Percentiles rank a stretch among this genome's conserved stretches.
Evolutionary conservation across 2,329 filamentous ascomycete species (phyloP).

Genomic region (Sclerotiophoma versabilis): DNA sequence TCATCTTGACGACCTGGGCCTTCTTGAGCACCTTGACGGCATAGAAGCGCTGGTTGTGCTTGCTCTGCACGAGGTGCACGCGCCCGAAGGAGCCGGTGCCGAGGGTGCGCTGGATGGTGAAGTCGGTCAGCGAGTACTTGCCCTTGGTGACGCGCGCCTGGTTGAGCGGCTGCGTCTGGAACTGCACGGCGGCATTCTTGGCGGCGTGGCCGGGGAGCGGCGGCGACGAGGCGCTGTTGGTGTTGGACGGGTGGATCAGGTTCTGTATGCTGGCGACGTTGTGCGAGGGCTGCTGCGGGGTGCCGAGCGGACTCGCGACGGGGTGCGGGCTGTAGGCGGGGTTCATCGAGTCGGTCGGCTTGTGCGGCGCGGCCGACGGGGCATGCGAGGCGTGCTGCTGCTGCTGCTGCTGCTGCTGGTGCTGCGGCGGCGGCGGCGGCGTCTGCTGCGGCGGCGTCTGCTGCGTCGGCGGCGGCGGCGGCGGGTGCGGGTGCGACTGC

Average conservation of each 20-base stretch:
- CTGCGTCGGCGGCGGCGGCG: background rate
- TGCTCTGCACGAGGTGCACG: constrained; percentile 95
- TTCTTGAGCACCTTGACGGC: constrained; percentile 99
- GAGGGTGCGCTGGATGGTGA: constrained; percentile 86
- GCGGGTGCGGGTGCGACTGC: background rate
- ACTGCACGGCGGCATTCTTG: constrained; percentile 64
- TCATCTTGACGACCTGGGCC: constrained; percentile 99
- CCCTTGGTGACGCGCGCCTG: constrained; percentile 80
- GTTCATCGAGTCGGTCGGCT: constrained; percentile 53
- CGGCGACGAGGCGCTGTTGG: constrained; percentile 28
- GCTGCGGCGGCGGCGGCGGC: constrained; percentile 6
- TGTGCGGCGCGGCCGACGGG: constrained; percentile 33
- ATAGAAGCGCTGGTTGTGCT: constrained; percentile 98
- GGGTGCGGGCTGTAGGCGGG: constrained; percentile 42
- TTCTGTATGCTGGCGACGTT: constrained; percentile 84
- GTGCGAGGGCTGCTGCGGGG: constrained; percentile 57
- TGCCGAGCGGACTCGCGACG: constrained; percentile 41
- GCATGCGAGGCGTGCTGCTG: background rate
- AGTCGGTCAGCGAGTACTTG: constrained; percentile 94
- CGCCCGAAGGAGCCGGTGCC: constrained; percentile 97
- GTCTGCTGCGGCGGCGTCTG: background rate
- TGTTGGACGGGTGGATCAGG: constrained; percentile 71
- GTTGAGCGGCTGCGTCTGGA: constrained; percentile 46
- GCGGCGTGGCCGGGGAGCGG: constrained; percentile 59
- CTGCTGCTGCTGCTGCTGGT: background rate